Evolutionary conservation across 1,139 yeast genomes (phyloP).

Genomic region (Yamadazyma spencermartinsiae): DNA sequence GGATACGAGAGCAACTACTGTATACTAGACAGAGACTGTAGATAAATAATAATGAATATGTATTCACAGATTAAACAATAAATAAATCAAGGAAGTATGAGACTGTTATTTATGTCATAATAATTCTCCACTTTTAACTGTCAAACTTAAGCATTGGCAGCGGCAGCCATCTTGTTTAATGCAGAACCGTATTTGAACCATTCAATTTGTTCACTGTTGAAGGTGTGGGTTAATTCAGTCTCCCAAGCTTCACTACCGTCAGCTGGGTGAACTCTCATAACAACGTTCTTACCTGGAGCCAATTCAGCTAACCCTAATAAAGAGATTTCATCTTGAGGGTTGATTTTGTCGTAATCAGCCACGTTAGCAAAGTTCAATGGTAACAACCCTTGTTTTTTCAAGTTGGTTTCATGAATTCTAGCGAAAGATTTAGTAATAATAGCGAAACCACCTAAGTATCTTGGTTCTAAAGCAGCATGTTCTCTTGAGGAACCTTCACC

Average conservation of each 20-base stretch:
- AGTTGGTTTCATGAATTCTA: conserved; percentile 71
- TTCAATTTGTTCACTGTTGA: conserved; percentile 93
- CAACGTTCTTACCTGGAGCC: conserved; percentile 91
- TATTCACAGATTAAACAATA: conserved; percentile 11
- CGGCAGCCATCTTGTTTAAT: conserved; percentile 91
- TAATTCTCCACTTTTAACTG: background rate
- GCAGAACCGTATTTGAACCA: conserved; percentile 99
- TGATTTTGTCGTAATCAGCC: conserved; percentile 92
- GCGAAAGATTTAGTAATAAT: conserved; percentile 97
- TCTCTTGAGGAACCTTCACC: conserved; percentile 99
- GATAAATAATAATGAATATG: conserved; percentile 1
- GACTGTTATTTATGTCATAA: background rate
- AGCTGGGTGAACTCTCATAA: conserved; percentile 87
- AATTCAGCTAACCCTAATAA: conserved; percentile 79
- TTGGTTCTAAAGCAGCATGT: conserved; percentile 99
- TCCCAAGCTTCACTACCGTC: conserved; percentile 77
- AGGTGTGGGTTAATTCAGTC: conserved; percentile 90
- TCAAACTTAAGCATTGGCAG: conserved; percentile 5
- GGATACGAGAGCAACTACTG: no score
- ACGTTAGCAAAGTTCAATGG: conserved; percentile 91
- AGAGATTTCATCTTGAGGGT: conserved; percentile 88
- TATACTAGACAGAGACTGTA: no score
- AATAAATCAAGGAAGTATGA: conserved; percentile 4
- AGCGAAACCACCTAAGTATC: conserved; percentile 98
- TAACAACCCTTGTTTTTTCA: conserved; percentile 59